Base-by-base conservation (phyloP, 768 basidiomycete genomes). In the Leccinum disarticulatum region DNA sequence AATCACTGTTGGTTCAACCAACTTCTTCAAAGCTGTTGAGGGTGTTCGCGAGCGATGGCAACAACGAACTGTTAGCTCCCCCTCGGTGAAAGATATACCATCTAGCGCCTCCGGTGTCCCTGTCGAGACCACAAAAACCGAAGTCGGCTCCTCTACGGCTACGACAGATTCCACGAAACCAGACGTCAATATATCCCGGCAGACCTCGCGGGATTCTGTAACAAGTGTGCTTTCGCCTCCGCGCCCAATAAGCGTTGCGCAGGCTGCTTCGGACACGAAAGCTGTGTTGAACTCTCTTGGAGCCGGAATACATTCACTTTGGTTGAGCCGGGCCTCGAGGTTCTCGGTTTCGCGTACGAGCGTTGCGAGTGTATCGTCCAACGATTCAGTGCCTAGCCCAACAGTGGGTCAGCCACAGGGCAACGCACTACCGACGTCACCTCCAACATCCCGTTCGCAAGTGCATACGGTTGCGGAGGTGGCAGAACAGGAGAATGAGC, bases 1-100 rank as follows among this genome's bases (percentile, higher is more conserved):
- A 0, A 65, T 95, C 51, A 82, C 80, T 0, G 83, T 79, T 7
- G 88, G 93, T 27, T 91, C 93, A 3, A 82, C 88, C 15, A 87
- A 83, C 63, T 86, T 97, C 64, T 87, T 95, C 77, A 93, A 90
- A 66, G 94, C 94, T 1, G 87, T 97, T 7, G 93, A 95, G 68
- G 93, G 93, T 41, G 91, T 96, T 11, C 82, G 87, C 38, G 93
- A 84, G 31, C 80, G 90, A 36, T 91, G 89, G 87, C 72, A 78
- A 66, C 77, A 78, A 56, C 77, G 81, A 30, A 67, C 74, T 27
- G 55, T 60, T 41, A 68, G 63, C 36, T 66, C 73, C 3, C 57
- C 69, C 15, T 67, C 74, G 2, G 60, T 55, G 52, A 66, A 73
- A 19, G 72, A 71, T 47, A 10, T 60, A 38, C 17, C 66, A 10